phyloP scores from a whole-genome alignment of 1,284 basidiomycete genomes.

The Ceratobasidium sp. region DNA sequence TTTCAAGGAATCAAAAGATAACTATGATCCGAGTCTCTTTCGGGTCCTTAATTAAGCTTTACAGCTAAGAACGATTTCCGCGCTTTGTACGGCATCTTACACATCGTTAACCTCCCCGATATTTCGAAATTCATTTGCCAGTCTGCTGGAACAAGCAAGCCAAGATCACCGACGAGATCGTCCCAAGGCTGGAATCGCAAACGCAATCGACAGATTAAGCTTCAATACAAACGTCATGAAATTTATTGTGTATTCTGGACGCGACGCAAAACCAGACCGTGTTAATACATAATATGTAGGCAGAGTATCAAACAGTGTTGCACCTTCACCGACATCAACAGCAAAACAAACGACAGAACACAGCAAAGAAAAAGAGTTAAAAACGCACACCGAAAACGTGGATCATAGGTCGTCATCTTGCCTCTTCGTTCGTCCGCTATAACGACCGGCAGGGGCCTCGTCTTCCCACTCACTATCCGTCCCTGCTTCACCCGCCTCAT shows the following conservation, averaged over 20 bases:
- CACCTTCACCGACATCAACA: background rate
- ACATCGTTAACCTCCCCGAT: too few relatives aligned
- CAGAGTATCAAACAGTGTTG: background rate
- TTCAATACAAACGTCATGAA: background rate
- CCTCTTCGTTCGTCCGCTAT: conserved; percentile 24
- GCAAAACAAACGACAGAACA: conserved; percentile 9
- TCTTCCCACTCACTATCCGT: conserved; percentile 49
- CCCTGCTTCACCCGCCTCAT: conserved; percentile 48
- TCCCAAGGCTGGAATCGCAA: too few relatives aligned
- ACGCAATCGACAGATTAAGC: background rate
- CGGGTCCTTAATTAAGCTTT: too few relatives aligned
- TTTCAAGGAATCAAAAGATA: too few relatives aligned
- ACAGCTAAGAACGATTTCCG: too few relatives aligned
- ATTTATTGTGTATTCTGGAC: conserved; percentile 9
- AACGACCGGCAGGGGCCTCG: conserved; percentile 43
- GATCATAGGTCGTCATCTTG: conserved; percentile 16
- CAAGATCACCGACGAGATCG: too few relatives aligned
- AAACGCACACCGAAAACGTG: background rate
- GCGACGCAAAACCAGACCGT: background rate
- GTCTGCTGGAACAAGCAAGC: too few relatives aligned
- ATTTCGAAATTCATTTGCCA: too few relatives aligned
- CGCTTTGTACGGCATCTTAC: too few relatives aligned
- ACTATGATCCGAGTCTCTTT: too few relatives aligned
- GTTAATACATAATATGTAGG: conserved; percentile 13
- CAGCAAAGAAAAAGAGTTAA: background rate